Evolutionary conservation across 208 protist species (phyloP), one percentile per base, ranked within the genome.

Genomic region (Acanthamoeba culbertsoni): DNA sequence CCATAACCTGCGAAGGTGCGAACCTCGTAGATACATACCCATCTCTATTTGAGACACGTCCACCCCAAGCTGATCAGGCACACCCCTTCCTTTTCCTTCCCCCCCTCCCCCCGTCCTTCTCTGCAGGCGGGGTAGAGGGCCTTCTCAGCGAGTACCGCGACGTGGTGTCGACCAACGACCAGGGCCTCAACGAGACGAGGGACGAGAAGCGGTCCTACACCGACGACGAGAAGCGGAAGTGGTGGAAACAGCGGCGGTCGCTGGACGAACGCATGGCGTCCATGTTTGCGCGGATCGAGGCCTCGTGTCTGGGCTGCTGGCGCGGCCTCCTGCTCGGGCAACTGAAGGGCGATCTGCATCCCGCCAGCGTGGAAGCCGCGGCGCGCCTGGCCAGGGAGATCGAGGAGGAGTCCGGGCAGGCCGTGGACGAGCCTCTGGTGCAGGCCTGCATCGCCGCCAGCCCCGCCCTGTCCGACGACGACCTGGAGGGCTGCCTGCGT

Each of bases 181-280:
- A 23, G 14, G 79, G 53, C n/a, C 45, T 57, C 37, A 63, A 89
- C 28, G 79, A 37, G 20, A 62, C 79, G 53, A 40, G 45, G 16
- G 73, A 53, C 45, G 42, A 89, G 40, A 63, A 63, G 53, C 79
- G 79, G 31, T 23, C 46, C 45, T 89, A 45, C 46, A 43, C 79
- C 10, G 79, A 89, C 40, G 79, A 89, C 40, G 79, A 89, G 53
- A 89, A 89, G 79, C 79, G 79, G 48, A 28, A 37, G 18, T 89
- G 79, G 79, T 89, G 79, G 79, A 57, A 63, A 26, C 45, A 40
- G 53, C n/a, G 79, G 12, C 79, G 79, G 33, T 6, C 12, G 28
- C 79, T 89, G 3, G 79, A 89, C 26, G 48, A 40, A 18, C 79
- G 79, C 51, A 89, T 89, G 79, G 79, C 20, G 23, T 1, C 12